phyloP scores from a whole-genome alignment of 805 yeast species.

The Pichia exigua region DNA sequence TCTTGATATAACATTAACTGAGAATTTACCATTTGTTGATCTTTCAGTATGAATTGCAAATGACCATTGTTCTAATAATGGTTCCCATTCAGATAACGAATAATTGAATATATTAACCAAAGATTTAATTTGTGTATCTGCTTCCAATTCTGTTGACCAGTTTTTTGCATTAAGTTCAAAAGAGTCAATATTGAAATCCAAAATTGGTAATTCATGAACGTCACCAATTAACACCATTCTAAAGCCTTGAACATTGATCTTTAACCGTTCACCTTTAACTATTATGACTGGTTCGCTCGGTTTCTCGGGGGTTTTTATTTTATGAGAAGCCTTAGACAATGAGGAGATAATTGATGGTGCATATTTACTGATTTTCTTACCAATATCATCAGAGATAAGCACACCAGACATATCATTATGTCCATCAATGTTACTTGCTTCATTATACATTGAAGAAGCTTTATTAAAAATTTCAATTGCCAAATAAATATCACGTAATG shows the following conservation, averaged over 20 bases:
- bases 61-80: constrained; percentile 83
- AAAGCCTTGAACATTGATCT: constrained; percentile 62
- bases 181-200: constrained; percentile 67
- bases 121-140: constrained; percentile 56
- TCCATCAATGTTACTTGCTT: constrained; percentile 6
- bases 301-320: constrained; percentile 3
- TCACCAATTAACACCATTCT: constrained; percentile 83
- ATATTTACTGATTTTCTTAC: constrained; percentile 49
- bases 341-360: constrained; percentile 61
- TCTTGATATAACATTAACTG: constrained; percentile 67
- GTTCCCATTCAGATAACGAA: constrained; percentile 91
- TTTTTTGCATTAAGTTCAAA: constrained; percentile 62
- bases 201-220: constrained; percentile 80
- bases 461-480: constrained; percentile 67
- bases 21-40: constrained; percentile 35
- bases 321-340: constrained; percentile 31
- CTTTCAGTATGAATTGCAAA: constrained; percentile 63
- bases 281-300: constrained; percentile 31
- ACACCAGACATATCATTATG: constrained; percentile 8
- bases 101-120: constrained; percentile 76
- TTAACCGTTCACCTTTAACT: constrained; percentile 61
- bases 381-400: constrained; percentile 55
- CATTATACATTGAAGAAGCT: constrained; percentile 50
- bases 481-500: constrained; percentile 77
- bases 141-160: constrained; percentile 81